These are phyloP conservation scores for Amauroascus niger DNA, from an alignment of 2,329 filamentous ascomycete species.

Conservation along the genomic window DNA sequence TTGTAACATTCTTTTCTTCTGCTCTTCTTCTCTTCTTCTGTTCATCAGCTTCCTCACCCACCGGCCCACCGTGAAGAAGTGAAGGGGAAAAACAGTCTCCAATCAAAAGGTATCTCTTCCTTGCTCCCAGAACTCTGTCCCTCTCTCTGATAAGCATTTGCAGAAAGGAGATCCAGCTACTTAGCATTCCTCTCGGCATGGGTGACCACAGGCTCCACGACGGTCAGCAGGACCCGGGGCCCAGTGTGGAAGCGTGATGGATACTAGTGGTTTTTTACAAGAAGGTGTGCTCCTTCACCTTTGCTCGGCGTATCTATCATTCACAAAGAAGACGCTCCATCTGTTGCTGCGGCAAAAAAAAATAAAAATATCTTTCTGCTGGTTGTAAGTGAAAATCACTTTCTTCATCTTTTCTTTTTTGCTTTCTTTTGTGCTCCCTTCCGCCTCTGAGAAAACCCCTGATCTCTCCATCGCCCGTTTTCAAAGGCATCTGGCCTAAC, in stretches of 20 bases:
- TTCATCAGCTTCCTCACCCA: not conserved
- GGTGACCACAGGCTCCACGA: too few species aligned
- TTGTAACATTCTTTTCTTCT: too few species aligned
- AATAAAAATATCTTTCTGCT: not conserved
- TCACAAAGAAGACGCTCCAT: not conserved
- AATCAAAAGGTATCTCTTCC: too few species aligned
- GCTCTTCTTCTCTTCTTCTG: not conserved
- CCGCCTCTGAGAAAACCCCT: not conserved
- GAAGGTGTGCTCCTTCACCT: too few species aligned
- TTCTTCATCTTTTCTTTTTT: not conserved
- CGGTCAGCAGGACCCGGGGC: not conserved
- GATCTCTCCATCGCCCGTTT: not conserved
- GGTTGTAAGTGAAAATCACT: not conserved
- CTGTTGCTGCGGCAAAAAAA: not conserved
- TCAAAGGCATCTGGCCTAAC: not conserved
- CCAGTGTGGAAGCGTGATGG: not conserved
- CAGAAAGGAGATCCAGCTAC: not conserved
- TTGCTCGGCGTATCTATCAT: not conserved
- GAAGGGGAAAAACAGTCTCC: too few species aligned
- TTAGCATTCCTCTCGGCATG: too few species aligned
- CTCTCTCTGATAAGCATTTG: too few species aligned
- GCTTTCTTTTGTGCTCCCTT: not conserved
- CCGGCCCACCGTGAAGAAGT: too few species aligned
- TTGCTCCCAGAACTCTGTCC: too few species aligned
- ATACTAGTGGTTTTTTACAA: slow-evolving; percentile 5